Evolutionary conservation across 2,329 filamentous ascomycete species (phyloP), one percentile per base, ranked within the genome.

Genomic region (Zymoseptoria brevis): DNA sequence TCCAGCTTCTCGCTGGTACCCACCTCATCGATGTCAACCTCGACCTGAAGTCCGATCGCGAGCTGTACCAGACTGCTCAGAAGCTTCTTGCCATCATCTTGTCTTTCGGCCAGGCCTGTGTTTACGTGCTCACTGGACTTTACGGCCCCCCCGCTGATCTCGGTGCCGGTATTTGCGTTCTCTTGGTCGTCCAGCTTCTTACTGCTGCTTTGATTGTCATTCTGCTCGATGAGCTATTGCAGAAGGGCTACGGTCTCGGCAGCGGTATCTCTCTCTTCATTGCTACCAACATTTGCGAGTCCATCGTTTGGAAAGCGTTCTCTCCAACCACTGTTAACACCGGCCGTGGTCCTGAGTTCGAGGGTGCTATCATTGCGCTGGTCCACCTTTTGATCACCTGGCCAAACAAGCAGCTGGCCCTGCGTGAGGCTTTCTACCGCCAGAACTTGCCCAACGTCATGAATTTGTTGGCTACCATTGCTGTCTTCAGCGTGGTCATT

Each of bases 1-100:
- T 99, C 86, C 94, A 99, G 78, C 92, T 99, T 73, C 89, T 99
- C 67, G 94, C 94, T 74, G 94, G 94, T 75, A 99, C 94, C 77
- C 94, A 99, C 84, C 88, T 97, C 81, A 97, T 99, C 79, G 94
- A 99, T 76, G 93, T 99, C 83, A 97, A 99, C 85, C 89, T 99
- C 72, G 94, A 99, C 83, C 87, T 97, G 78, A 99, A 99, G 85
- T 94, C 93, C 77, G 94, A 99, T 79, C 94, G 94, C 79, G 94
- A 99, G 83, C 87, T 99, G 66, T 99, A 99, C 86, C 94, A 99
- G 83, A 99, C 93, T 66, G 94, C 95, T 58, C 94, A 99, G 84
- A 99, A 99, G 65, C 71, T 96, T 66, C 93, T 96, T 72, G 94
- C 94, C 69, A 96, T 99, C 74, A 95, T 99, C 75, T 85, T 99